phyloP scores from a whole-genome alignment of 176 grass and related monocot genomes.

The Triticum dicoccoides region DNA sequence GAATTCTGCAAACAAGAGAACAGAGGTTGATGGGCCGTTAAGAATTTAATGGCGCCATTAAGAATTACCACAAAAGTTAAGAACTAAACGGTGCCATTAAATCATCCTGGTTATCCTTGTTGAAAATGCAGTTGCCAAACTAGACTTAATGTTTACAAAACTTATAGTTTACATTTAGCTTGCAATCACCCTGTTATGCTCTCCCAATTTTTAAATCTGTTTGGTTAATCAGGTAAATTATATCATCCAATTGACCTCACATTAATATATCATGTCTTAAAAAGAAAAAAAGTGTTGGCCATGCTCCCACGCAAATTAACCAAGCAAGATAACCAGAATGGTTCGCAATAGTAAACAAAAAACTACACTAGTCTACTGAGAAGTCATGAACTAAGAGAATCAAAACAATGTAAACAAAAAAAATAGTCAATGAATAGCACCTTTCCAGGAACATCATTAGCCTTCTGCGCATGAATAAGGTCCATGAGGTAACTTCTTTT shows the following conservation, averaged over 20 bases:
- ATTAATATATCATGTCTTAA: not conserved
- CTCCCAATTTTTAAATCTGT: not conserved
- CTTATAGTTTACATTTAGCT: not conserved
- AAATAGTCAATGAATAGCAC: constrained; percentile 16
- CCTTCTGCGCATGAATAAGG: constrained; percentile 86
- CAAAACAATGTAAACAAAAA: constrained; percentile 7
- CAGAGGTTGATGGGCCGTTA: not conserved
- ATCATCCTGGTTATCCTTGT: not conserved
- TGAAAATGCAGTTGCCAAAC: not conserved
- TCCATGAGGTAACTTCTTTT: constrained; percentile 97
- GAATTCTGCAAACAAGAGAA: constrained; percentile 51
- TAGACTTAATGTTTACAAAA: not conserved
- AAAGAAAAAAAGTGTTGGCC: not conserved
- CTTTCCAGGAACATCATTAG: constrained; percentile 82
- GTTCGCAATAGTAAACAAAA: not conserved
- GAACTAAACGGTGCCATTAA: not conserved
- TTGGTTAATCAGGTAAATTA: not conserved
- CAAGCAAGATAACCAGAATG: not conserved
- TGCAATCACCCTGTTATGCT: not conserved
- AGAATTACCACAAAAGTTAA: too few relatives aligned
- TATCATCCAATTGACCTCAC: not conserved
- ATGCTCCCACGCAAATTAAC: not conserved
- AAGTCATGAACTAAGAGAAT: not conserved
- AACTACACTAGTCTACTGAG: constrained; percentile 7
- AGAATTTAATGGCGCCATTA: too few relatives aligned